Evolutionary conservation across 495 filamentous ascomycete species (phyloP).

Genomic region (Hypoxylon fuscum): DNA sequence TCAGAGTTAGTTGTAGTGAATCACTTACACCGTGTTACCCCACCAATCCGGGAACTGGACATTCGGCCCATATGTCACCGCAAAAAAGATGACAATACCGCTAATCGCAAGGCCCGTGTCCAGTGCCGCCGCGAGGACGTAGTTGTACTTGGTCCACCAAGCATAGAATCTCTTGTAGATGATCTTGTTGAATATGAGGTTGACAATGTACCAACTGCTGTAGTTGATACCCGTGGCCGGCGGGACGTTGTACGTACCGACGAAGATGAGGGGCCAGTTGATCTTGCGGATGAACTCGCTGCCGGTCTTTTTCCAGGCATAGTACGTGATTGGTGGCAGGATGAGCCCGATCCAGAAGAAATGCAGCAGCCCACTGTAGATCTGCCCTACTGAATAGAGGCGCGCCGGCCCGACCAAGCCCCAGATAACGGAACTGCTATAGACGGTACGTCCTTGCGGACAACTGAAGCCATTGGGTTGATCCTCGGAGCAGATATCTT

Average conservation of each 20-base stretch:
- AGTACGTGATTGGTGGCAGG: conserved; percentile 42
- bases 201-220: conserved; percentile 59
- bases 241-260: conserved; percentile 52
- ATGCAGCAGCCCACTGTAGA: conserved; percentile 39
- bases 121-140: conserved; percentile 43
- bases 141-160: conserved; percentile 54
- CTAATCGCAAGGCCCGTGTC: conserved; percentile 43
- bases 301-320: conserved; percentile 39
- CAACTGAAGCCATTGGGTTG: conserved; percentile 44
- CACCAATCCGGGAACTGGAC: conserved; percentile 44
- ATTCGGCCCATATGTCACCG: conserved; percentile 43
- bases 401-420: conserved; percentile 39
- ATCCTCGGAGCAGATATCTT: conserved; percentile 34
- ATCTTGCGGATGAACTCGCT: conserved; percentile 48
- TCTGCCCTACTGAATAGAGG: conserved; percentile 40
- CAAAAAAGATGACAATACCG: conserved; percentile 48
- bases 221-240: conserved; percentile 60
- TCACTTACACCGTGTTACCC: conserved; percentile 44
- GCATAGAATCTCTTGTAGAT: conserved; percentile 51
- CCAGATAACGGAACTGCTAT: conserved; percentile 44
- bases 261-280: conserved; percentile 59
- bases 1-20: neutral
- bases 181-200: conserved; percentile 56
- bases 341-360: conserved; percentile 45
- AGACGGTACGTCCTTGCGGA: conserved; percentile 44